Evolutionary conservation across 106 monocot species (phyloP).

Genomic region (Gastrodia elata): DNA sequence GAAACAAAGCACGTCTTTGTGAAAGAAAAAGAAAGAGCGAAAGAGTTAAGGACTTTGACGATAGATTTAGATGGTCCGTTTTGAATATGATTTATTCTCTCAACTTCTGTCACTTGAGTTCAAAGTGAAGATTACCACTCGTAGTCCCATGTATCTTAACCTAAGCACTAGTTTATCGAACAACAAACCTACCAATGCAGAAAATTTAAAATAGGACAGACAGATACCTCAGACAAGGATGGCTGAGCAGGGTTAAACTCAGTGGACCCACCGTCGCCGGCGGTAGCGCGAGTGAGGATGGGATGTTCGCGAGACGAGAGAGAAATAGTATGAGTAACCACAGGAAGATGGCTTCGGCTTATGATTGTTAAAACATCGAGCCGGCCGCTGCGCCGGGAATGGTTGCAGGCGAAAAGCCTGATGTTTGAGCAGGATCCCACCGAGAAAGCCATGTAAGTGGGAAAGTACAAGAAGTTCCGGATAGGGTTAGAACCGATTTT

Average conservation of each 20-base stretch:
- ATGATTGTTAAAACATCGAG: background rate
- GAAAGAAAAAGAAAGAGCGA: no score
- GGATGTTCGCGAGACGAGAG: background rate
- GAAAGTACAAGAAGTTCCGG: background rate
- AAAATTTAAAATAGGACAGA: background rate
- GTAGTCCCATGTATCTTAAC: background rate
- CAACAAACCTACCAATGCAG: background rate
- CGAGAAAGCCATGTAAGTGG: conserved; percentile 1
- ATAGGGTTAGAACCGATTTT: no score
- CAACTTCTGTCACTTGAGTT: background rate
- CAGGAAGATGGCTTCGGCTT: background rate
- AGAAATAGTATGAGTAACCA: background rate
- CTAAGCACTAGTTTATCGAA: background rate
- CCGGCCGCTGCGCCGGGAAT: background rate
- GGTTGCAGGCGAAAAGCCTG: background rate
- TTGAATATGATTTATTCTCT: background rate
- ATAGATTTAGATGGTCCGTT: background rate
- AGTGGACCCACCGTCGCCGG: background rate
- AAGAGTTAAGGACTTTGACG: no score
- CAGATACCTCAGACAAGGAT: background rate
- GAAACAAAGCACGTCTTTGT: no score
- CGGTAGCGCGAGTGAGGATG: background rate
- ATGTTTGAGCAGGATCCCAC: background rate
- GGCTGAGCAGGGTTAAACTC: background rate
- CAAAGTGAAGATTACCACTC: background rate